Conservation (phyloP, 202 grass and related monocot species). For the Tripidium arundinaceum region DNA sequence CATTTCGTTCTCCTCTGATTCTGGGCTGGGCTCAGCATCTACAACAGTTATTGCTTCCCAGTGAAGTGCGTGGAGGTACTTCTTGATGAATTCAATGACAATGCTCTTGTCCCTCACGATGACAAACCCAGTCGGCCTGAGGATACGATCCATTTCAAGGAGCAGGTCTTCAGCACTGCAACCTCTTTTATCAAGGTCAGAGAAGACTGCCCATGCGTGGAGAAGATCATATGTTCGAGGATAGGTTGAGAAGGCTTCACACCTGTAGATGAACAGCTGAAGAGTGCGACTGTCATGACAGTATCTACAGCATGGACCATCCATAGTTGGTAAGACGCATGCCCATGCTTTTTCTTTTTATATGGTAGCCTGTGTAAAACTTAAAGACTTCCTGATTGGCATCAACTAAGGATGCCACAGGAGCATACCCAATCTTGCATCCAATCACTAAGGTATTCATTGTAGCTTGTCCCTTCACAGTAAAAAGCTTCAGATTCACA, state of each 20-base stretch:
- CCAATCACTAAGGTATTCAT: background rate
- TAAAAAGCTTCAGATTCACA: background rate
- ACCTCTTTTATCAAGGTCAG: constrained; percentile 81
- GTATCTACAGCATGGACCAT: background rate
- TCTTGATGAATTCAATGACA: constrained; percentile 72
- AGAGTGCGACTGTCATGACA: background rate
- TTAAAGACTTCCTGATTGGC: background rate
- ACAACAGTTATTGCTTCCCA: constrained; percentile 69
- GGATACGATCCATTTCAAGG: constrained; percentile 89
- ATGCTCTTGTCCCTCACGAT: constrained; percentile 70
- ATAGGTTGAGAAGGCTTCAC: constrained; percentile 95
- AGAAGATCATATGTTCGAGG: constrained; percentile 98
- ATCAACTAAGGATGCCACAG: background rate
- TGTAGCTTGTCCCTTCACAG: background rate
- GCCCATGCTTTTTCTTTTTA: background rate
- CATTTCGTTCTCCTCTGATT: constrained; percentile 76
- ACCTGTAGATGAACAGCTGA: constrained; percentile 44
- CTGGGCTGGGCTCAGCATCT: constrained; percentile 58
- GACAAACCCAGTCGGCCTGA: constrained; percentile 78
- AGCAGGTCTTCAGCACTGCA: constrained; percentile 95
- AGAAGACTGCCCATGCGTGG: constrained; percentile 97
- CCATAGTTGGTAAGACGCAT: background rate
- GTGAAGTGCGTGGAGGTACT: constrained; percentile 63
- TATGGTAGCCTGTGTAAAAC: too few species aligned
- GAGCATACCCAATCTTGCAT: background rate